A percentile compares a stretch with the other conserved stretches of the same genome.
phyloP scores from a whole-genome alignment of 345 rosid species.

The Arabis hirsuta region DNA sequence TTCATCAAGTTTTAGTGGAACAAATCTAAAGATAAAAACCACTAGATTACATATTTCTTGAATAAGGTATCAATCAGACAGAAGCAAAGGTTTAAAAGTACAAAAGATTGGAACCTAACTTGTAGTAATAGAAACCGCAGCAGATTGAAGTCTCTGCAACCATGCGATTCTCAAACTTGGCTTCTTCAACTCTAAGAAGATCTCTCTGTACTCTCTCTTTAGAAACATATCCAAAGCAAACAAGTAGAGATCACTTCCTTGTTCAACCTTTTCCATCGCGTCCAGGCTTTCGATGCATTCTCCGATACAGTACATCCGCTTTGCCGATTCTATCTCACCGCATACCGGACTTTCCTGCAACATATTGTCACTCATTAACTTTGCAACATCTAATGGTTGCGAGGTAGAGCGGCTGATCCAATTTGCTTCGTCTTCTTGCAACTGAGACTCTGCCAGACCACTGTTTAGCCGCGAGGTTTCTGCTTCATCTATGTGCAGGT shows the following conservation, averaged over 20 bases:
- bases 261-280: conserved; percentile 51
- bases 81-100: too few species aligned
- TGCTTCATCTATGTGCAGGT: conserved; percentile 39
- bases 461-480: conserved; percentile 28
- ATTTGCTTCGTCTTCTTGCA: conserved; percentile 27
- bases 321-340: conserved; percentile 23
- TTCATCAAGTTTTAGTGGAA: too few species aligned
- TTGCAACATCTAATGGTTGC: conserved; percentile 31
- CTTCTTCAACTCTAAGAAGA: conserved; percentile 56
- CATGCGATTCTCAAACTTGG: conserved; percentile 53
- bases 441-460: conserved; percentile 23
- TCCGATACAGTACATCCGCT: conserved; percentile 48
- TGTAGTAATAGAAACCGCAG: conserved; percentile 5
- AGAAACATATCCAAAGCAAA: conserved; percentile 59
- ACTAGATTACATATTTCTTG: too few species aligned
- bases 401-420: neutral
- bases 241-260: conserved; percentile 56
- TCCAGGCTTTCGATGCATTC: conserved; percentile 60
- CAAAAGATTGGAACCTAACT: too few species aligned
- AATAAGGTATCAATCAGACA: too few species aligned
- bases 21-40: too few species aligned
- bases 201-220: conserved; percentile 62
- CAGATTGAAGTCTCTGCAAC: conserved; percentile 51
- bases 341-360: conserved; percentile 39
- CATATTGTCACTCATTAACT: too few species aligned